Conservation (phyloP, 495 filamentous ascomycete species). For the Lophiostoma macrostomum region DNA sequence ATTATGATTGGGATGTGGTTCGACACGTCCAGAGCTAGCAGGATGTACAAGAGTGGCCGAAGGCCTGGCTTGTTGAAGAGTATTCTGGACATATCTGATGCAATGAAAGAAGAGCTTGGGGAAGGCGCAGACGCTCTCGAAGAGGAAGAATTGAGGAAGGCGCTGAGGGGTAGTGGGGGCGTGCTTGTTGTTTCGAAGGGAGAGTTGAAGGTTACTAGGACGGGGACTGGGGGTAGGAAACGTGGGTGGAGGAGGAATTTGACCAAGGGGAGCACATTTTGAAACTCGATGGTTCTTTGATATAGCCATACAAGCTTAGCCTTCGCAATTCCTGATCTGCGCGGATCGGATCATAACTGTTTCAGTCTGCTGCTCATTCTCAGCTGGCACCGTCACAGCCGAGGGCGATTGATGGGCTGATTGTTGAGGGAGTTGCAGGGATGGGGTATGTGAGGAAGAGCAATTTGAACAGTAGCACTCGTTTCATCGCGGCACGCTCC, state of each 20-base stretch:
- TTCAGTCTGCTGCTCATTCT: no score
- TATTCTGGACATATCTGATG: slow-evolving; percentile 28
- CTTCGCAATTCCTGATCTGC: no score
- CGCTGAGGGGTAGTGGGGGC: slow-evolving; percentile 23
- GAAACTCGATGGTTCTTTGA: no score
- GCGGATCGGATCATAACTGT: no score
- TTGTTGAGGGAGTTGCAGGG: no score
- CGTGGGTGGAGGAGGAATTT: slow-evolving; percentile 1
- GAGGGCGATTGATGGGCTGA: no score
- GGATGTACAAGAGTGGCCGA: slow-evolving; percentile 29
- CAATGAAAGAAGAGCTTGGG: slow-evolving; percentile 33
- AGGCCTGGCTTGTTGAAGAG: slow-evolving; percentile 26
- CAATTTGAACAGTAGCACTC: no score
- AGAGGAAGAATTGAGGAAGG: slow-evolving; percentile 30
- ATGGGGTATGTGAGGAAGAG: no score
- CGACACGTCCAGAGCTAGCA: slow-evolving; percentile 27
- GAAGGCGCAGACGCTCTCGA: slow-evolving; percentile 19
- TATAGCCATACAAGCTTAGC: no score
- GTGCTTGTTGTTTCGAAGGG: slow-evolving; percentile 10
- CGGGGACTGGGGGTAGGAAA: not conserved
- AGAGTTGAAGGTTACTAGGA: slow-evolving; percentile 16
- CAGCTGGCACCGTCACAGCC: no score
- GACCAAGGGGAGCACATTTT: slow-evolving; percentile 22
- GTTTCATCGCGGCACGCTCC: no score
- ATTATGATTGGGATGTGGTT: slow-evolving; percentile 35